Evolutionary conservation across 805 yeast species (phyloP).

Genomic region (Candida sphagnicola): DNA sequence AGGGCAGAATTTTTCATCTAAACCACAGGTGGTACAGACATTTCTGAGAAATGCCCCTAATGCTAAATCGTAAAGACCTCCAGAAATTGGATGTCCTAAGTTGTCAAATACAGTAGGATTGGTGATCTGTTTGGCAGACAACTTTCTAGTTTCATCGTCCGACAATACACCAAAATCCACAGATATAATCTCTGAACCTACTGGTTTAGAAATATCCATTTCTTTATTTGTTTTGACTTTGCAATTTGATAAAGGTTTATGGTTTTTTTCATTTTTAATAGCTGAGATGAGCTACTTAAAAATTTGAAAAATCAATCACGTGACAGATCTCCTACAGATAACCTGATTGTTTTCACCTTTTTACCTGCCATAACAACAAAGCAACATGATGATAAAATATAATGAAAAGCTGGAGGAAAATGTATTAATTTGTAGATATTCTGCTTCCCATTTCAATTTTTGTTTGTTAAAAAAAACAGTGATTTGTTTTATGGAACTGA

Average conservation of each 20-base stretch:
- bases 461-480: no score
- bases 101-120: conserved; percentile 95
- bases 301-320: conserved; percentile 6
- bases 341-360: no score
- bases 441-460: no score
- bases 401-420: no score
- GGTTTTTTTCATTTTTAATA: neutral
- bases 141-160: conserved; percentile 73
- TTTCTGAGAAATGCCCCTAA: conserved; percentile 90
- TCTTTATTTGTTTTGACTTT: neutral
- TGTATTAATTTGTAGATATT: no score
- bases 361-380: no score
- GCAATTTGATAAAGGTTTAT: neutral
- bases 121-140: conserved; percentile 93
- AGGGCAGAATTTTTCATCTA: conserved; percentile 91
- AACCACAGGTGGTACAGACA: conserved; percentile 91
- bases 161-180: conserved; percentile 89
- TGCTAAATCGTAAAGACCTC: conserved; percentile 93
- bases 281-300: conserved; percentile 6
- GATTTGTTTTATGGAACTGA: no score
- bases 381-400: no score
- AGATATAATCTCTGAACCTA: conserved; percentile 87
- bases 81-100: conserved; percentile 90
- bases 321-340: neutral
- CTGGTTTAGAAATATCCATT: conserved; percentile 97